Evolutionary conservation across 306 rosid species (phyloP).

Genomic region (Cucumis sativus): Cucumber_9930_V3 NC_026660.2:11932501-11933000

Average conservation of each 20-base stretch:
- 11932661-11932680: conserved; percentile 28
- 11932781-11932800: neutral
- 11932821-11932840: conserved; percentile 33
- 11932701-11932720: conserved; percentile 24
- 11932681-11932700: conserved; percentile 27
- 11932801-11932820: conserved; percentile 16
- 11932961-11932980: conserved; percentile 18
- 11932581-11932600: conserved; percentile 21
- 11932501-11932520: conserved; percentile 17
- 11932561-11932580: conserved; percentile 19
- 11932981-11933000: conserved; percentile 37
- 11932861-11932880: conserved; percentile 23
- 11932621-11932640: conserved; percentile 9
- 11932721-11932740: conserved; percentile 16
- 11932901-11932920: conserved; percentile 20
- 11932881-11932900: conserved; percentile 36
- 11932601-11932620: neutral
- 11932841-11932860: conserved; percentile 31
- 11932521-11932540: conserved; percentile 21
- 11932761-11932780: conserved; percentile 22
- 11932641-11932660: conserved; percentile 20
- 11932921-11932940: conserved; percentile 28
- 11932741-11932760: conserved; percentile 25
- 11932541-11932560: neutral
- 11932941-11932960: conserved; percentile 21